Evolutionary conservation across 1,284 basidiomycete genomes (phyloP).

Genomic region (Sanghuangporus weigelae): DNA sequence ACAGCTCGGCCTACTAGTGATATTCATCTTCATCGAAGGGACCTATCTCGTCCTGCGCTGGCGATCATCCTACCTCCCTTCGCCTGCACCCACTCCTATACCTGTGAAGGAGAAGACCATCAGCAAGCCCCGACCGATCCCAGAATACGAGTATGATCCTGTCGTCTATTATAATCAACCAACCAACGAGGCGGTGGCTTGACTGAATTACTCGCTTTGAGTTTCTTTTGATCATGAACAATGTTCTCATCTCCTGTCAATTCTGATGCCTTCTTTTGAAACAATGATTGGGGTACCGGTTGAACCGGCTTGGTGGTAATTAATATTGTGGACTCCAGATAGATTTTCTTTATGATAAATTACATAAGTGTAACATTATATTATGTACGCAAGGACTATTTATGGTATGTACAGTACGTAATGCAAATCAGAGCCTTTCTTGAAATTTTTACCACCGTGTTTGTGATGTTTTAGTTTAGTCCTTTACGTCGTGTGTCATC

Average conservation of each 20-base stretch:
- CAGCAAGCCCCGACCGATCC: neutral
- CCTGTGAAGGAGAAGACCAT: neutral
- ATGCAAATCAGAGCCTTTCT: neutral
- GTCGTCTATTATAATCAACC: neutral
- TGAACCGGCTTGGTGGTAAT: no score
- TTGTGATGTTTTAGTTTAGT: no score
- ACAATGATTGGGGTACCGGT: no score
- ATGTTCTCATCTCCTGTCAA: no score
- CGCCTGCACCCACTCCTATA: neutral
- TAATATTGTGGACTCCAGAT: no score
- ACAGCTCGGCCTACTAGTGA: conserved; percentile 12
- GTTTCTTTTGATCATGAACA: no score
- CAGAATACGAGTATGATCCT: neutral
- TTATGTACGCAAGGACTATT: no score
- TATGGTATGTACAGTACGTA: neutral
- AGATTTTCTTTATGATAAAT: no score
- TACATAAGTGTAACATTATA: no score
- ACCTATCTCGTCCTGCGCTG: conserved; percentile 7
- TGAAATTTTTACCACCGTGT: neutral
- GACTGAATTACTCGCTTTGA: no score
- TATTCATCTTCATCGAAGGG: conserved; percentile 14
- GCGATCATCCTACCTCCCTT: neutral
- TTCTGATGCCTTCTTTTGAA: no score
- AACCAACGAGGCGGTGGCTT: neutral
- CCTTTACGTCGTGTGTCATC: no score